These are phyloP conservation scores for Neoarthrinium moseri DNA, from an alignment of 2,329 filamentous ascomycete species.

Conservation along the genomic window DNA sequence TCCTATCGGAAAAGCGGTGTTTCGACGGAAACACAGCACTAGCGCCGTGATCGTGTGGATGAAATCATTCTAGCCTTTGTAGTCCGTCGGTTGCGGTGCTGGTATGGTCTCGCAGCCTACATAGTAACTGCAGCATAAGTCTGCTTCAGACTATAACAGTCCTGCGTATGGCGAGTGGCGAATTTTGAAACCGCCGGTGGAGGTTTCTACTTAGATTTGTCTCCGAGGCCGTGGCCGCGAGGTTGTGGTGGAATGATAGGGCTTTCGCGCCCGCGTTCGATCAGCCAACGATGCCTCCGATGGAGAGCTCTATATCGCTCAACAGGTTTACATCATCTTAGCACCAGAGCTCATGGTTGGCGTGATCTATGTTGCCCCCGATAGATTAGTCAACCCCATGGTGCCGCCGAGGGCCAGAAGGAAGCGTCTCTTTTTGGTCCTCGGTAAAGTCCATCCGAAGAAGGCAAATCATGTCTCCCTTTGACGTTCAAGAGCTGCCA, in stretches of 20 bases:
- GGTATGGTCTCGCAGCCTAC: no score
- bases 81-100: no score
- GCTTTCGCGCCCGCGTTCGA: not conserved
- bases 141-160: no score
- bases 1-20: no score
- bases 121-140: no score
- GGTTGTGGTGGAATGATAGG: not conserved
- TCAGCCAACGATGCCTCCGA: not conserved
- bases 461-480: not conserved
- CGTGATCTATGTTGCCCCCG: slow-evolving; percentile 36
- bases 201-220: no score
- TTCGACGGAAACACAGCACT: no score
- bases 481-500: slow-evolving; percentile 15
- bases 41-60: no score
- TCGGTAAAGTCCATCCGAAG: slow-evolving; percentile 15
- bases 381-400: slow-evolving; percentile 36
- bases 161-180: no score
- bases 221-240: no score
- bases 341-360: slow-evolving; percentile 38
- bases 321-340: slow-evolving; percentile 36
- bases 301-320: slow-evolving; percentile 28
- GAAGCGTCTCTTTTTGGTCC: slow-evolving; percentile 33
- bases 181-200: no score
- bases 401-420: slow-evolving; percentile 31
- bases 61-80: no score